These are phyloP conservation scores for Solanum arcanum DNA, from an alignment of 257 asterid species.

Conservation along the genomic window DNA sequence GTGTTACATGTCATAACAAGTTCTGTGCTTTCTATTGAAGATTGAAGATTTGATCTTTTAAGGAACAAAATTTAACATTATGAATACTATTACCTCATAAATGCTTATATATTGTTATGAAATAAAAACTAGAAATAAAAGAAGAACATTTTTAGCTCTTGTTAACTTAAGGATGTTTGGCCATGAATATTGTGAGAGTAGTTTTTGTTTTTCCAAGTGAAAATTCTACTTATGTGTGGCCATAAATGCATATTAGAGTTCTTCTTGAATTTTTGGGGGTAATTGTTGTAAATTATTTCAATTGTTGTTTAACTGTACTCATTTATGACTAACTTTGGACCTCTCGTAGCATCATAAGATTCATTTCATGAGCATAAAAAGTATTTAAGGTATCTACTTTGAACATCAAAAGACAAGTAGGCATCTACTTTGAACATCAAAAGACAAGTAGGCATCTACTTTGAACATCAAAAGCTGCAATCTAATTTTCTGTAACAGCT, in stretches of 20 bases:
- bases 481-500: too few relatives aligned
- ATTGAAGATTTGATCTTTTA: not conserved
- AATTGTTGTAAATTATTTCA: not conserved
- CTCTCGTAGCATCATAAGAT: not conserved
- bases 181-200: not conserved
- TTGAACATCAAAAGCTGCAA: too few relatives aligned
- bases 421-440: too few relatives aligned
- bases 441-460: too few relatives aligned
- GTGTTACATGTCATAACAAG: not conserved
- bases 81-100: not conserved
- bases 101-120: not conserved
- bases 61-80: not conserved
- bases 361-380: not conserved
- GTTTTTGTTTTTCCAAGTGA: not conserved
- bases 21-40: not conserved
- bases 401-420: too few relatives aligned
- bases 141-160: not conserved
- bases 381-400: too few relatives aligned
- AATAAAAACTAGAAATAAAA: not conserved
- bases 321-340: not conserved
- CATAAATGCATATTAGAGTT: not conserved
- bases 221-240: not conserved
- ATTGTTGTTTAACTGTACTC: not conserved
- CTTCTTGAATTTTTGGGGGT: not conserved
- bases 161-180: not conserved